phyloP scores from a whole-genome alignment of 2,329 filamentous ascomycete genomes.

The Orbilia quercus region DNA sequence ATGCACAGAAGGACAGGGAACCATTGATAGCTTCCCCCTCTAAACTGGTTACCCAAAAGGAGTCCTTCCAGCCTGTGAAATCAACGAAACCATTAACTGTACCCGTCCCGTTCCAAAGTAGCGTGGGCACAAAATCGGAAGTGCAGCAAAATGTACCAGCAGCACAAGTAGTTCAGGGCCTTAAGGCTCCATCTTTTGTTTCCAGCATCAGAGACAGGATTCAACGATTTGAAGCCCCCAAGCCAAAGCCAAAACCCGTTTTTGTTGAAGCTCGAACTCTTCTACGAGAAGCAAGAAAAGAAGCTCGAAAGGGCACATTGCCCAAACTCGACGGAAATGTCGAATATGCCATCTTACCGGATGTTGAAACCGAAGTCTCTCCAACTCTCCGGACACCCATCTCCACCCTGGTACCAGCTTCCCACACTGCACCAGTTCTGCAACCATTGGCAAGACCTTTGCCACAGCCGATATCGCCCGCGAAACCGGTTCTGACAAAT shows the following conservation, averaged over 20 bases:
- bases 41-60: conserved; percentile 32
- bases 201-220: conserved; percentile 41
- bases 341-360: conserved; percentile 29
- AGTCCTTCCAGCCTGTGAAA: conserved; percentile 37
- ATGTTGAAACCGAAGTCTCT: background rate
- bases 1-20: conserved; percentile 3
- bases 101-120: conserved; percentile 39
- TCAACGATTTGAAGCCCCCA: conserved; percentile 38
- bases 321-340: conserved; percentile 34
- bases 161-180: background rate
- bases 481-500: background rate
- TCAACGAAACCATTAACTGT: conserved; percentile 46
- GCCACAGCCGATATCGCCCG: conserved; percentile 1
- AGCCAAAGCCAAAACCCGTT: conserved; percentile 28
- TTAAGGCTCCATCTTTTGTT: background rate
- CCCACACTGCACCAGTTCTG: background rate
- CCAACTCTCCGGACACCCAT: background rate
- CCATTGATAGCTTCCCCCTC: background rate
- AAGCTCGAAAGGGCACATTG: conserved; percentile 36
- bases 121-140: conserved; percentile 1
- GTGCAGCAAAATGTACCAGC: background rate
- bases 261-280: conserved; percentile 42
- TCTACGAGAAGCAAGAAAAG: conserved; percentile 45
- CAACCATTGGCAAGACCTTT: background rate
- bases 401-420: background rate